A percentile compares a stretch with the other conserved stretches of the same genome.
phyloP scores from a whole-genome alignment of 371 early-diverging fungal genomes.

The Mucor racemosus region DNA sequence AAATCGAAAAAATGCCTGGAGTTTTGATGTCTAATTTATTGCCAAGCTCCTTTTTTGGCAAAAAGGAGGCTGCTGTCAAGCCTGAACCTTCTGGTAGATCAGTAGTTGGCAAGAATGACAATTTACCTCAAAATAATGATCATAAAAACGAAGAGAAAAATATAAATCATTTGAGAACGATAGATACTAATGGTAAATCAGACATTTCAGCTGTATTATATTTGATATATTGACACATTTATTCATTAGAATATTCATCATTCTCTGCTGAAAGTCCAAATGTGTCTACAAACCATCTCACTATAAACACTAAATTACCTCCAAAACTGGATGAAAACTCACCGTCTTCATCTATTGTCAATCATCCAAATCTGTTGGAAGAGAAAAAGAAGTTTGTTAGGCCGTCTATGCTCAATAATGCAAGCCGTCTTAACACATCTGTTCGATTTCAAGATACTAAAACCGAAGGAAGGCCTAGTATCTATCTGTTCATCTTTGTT shows the following conservation, averaged over 20 bases:
- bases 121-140: background rate
- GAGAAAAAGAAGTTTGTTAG: conserved; percentile 5
- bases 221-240: background rate
- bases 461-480: conserved; percentile 44
- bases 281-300: background rate
- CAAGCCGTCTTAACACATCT: conserved; percentile 20
- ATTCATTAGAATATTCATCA: background rate
- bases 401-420: conserved; percentile 1
- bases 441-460: conserved; percentile 23
- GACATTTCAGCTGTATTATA: background rate
- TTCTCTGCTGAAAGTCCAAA: background rate
- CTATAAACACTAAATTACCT: background rate
- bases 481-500: conserved; percentile 66
- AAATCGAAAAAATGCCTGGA: background rate
- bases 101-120: background rate
- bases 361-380: conserved; percentile 1
- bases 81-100: background rate
- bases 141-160: background rate
- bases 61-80: background rate
- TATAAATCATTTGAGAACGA: background rate
- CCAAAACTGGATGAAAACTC: background rate
- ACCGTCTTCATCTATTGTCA: background rate
- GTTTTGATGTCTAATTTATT: background rate
- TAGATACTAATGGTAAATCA: background rate
- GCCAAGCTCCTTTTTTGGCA: background rate